These are phyloP conservation scores for Orbilia brochopaga DNA, from an alignment of 2,329 filamentous ascomycete species.

Conservation along the genomic window DNA sequence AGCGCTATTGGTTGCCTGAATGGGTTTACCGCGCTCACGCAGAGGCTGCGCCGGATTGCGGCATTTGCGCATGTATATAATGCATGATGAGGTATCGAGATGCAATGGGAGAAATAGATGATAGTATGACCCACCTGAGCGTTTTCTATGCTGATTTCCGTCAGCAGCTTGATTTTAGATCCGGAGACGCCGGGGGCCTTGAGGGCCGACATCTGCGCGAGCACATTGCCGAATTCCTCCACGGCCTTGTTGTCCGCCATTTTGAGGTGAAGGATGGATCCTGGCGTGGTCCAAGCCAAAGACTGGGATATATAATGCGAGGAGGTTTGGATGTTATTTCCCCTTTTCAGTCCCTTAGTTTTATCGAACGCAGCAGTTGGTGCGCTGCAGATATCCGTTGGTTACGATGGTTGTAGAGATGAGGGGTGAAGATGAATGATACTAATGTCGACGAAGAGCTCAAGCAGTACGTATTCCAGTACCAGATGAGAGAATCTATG, in stretches of 20 bases:
- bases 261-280: conserved; percentile 14
- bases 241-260: conserved; percentile 51
- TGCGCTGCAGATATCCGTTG: conserved; percentile 25
- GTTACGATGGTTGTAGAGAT: conserved; percentile 32
- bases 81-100: conserved; percentile 56
- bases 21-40: conserved; percentile 20
- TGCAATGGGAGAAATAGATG: conserved; percentile 47
- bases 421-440: conserved; percentile 11
- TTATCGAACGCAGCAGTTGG: conserved; percentile 15
- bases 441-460: conserved; percentile 6
- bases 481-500: conserved; percentile 24
- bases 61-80: no score
- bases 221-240: conserved; percentile 47
- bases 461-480: conserved; percentile 50
- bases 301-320: conserved; percentile 1
- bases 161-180: conserved; percentile 86
- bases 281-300: conserved; percentile 25
- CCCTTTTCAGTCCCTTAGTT: conserved; percentile 11
- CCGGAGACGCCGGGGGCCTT: conserved; percentile 95
- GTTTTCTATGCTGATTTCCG: conserved; percentile 83
- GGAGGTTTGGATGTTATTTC: neutral
- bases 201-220: conserved; percentile 72
- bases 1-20: conserved; percentile 1
- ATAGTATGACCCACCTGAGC: conserved; percentile 82
- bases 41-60: neutral